phyloP scores from a whole-genome alignment of 805 yeast genomes.

The Ascoidea rubescens region DNA sequence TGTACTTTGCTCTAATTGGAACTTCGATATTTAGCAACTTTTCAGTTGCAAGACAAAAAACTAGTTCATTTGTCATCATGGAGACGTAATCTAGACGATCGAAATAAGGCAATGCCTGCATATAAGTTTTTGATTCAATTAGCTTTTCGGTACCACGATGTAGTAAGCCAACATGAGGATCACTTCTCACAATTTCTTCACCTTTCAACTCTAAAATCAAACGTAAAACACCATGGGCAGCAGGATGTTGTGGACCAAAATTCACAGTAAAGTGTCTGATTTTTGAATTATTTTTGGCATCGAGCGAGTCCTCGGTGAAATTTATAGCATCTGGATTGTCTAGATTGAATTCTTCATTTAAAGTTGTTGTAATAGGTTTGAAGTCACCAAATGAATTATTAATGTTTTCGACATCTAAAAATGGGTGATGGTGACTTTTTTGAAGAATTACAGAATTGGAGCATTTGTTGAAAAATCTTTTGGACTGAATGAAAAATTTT shows the following conservation, averaged over 20 bases:
- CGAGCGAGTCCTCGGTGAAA: slow-evolving; percentile 3
- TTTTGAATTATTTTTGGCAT: slow-evolving; percentile 23
- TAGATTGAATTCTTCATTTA: slow-evolving; percentile 17
- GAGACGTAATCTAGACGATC: slow-evolving; percentile 76
- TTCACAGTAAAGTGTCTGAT: slow-evolving; percentile 82
- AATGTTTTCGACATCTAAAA: slow-evolving; percentile 15
- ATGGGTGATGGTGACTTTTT: slow-evolving; percentile 1
- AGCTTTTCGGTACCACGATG: slow-evolving; percentile 86
- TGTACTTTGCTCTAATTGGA: slow-evolving; percentile 74
- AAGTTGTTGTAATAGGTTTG: slow-evolving; percentile 12
- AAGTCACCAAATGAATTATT: slow-evolving; percentile 29
- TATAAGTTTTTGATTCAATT: slow-evolving; percentile 74
- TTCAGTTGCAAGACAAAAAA: slow-evolving; percentile 72
- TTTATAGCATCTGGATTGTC: slow-evolving; percentile 22
- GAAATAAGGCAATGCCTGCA: slow-evolving; percentile 81
- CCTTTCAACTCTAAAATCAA: slow-evolving; percentile 78
- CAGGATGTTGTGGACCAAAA: slow-evolving; percentile 92
- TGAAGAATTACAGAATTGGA: not conserved
- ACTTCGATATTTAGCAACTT: slow-evolving; percentile 74
- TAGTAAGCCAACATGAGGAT: slow-evolving; percentile 79
- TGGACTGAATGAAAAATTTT: not conserved
- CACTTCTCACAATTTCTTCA: slow-evolving; percentile 76
- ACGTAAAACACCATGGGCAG: slow-evolving; percentile 87
- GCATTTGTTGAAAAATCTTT: not conserved
- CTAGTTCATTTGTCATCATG: slow-evolving; percentile 88